Base-by-base conservation (phyloP, 148 eudicot species). In the Chenopodium quinoa region DNA sequence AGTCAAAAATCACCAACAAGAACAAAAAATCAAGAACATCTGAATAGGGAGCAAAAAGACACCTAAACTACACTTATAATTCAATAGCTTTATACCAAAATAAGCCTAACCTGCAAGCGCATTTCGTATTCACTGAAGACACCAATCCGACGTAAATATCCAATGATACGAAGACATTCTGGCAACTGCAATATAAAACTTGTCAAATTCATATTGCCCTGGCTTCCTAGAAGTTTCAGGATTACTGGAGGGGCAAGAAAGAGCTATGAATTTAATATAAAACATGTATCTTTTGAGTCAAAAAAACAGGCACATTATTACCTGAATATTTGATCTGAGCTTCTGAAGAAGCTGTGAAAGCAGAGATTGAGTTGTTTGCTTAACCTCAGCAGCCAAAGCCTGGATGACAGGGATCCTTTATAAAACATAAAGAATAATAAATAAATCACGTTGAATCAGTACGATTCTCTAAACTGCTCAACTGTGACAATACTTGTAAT, bases 121-220 rank as follows among this genome's bases (percentile, higher is more conserved):
- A 95, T 92, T 85, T 95, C 99, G 88, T 95, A 93, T 85, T 95
- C 97, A 48, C 88, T 92, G 77, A 91, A 95, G 79, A 91, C 95
- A 88, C 97, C 99, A 80, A 93, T 92, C 81, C 97, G 91, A 74
- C 99, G 99, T 85, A 95, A 82, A 86, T 93, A 95, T 87, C 99
- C 97, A 82, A 95, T 95, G 58, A 95, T 95, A 73, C 97, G 97
- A 65, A 95, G 92, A 88, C 99, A 95, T 83, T 95, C 99, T 81
- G 99, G 97, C 88, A 95, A 90, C 99, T 95, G 91, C 87, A 90
- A 40, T 19, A 84, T 66, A 73, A 23, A 31, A 32, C 40, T 82
- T 47, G 46, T 82, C 32, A 73, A 70, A 69, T 47, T 71, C 8
- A 73, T 62, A 54, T 22, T 34, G 47, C 72, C 64, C 13, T 56